Percentiles rank a stretch among this genome's conserved stretches.
These are phyloP conservation scores for Groenewaldozyma tartarivorans DNA, from an alignment of 805 yeast species.

Conservation along the genomic window DNA sequence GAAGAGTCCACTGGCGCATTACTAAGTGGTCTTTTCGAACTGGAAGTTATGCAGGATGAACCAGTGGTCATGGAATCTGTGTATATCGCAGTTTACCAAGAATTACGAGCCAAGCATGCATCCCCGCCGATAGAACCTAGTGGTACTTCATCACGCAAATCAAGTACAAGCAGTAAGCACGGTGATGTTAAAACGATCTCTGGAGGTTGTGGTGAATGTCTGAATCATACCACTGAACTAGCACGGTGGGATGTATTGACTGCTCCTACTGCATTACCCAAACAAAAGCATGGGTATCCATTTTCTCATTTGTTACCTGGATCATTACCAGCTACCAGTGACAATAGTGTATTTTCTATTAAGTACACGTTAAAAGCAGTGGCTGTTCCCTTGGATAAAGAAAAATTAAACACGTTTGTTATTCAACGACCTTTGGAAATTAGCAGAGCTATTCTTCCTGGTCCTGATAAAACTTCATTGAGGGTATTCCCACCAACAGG, in stretches of 20 bases:
- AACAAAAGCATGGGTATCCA: slow-evolving; percentile 79
- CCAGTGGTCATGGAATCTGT: slow-evolving; percentile 45
- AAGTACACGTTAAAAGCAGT: slow-evolving; percentile 68
- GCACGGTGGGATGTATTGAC: slow-evolving; percentile 84
- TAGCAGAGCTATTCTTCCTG: slow-evolving; percentile 66
- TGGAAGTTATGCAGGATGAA: slow-evolving; percentile 41
- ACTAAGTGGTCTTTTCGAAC: slow-evolving; percentile 64
- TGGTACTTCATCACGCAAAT: background rate
- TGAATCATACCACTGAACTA: slow-evolving; percentile 44
- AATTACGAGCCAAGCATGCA: slow-evolving; percentile 30
- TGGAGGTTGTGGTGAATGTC: slow-evolving; percentile 39
- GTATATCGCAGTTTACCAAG: slow-evolving; percentile 54
- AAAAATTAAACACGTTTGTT: slow-evolving; percentile 27
- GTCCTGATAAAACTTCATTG: slow-evolving; percentile 76
- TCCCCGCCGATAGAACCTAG: background rate
- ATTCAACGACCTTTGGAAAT: slow-evolving; percentile 58
- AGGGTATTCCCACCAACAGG: slow-evolving; percentile 95
- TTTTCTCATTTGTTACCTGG: slow-evolving; percentile 88
- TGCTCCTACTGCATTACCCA: slow-evolving; percentile 45
- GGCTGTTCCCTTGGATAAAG: slow-evolving; percentile 14
- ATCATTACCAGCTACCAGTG: slow-evolving; percentile 65
- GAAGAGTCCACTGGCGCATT: slow-evolving; percentile 77
- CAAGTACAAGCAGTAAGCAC: background rate
- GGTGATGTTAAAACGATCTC: slow-evolving; percentile 27
- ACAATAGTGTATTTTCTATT: slow-evolving; percentile 51